A percentile compares a stretch with the other conserved stretches of the same genome.
Evolutionary conservation across 2,329 filamentous ascomycete species (phyloP).

Genomic region (Epichloe sylvatica): DNA sequence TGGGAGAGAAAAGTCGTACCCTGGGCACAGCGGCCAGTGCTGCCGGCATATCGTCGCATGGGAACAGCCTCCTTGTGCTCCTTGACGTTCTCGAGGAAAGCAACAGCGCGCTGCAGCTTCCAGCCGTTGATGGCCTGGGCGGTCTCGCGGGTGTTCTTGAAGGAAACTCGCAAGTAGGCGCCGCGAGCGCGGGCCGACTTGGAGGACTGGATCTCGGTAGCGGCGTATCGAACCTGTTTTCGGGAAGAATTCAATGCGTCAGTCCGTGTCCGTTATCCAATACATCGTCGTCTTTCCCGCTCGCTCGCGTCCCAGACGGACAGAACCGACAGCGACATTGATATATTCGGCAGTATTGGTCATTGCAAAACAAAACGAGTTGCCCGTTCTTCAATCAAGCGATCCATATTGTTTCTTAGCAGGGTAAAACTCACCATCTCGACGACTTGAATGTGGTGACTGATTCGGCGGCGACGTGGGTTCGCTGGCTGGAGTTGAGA

Average conservation of each 20-base stretch:
- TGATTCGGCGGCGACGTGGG: conserved; percentile 40
- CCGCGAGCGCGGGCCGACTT: conserved; percentile 97
- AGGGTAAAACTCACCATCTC: conserved; percentile 39
- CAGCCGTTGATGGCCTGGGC: conserved; percentile 99
- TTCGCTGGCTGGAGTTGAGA: conserved; percentile 32
- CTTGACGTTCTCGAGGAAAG: conserved; percentile 96
- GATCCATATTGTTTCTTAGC: background rate
- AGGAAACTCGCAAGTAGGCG: conserved; percentile 96
- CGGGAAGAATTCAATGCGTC: conserved; percentile 11
- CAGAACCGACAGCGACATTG: background rate
- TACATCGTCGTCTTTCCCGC: background rate
- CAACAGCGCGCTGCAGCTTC: conserved; percentile 89
- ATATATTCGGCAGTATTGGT: background rate
- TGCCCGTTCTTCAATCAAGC: background rate
- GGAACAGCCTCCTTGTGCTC: conserved; percentile 95
- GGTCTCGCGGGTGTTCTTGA: conserved; percentile 99
- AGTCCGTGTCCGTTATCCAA: conserved; percentile 5
- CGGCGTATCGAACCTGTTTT: conserved; percentile 83
- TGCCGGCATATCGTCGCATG: conserved; percentile 93
- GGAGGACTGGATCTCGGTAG: conserved; percentile 68
- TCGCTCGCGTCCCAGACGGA: background rate
- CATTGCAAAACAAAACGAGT: background rate
- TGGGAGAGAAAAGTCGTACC: conserved; percentile 50
- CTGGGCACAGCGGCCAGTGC: conserved; percentile 92
- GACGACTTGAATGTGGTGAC: conserved; percentile 38